phyloP scores from a whole-genome alignment of 2,329 filamentous ascomycete species.

The Fusarium pseudonygamai region DNA sequence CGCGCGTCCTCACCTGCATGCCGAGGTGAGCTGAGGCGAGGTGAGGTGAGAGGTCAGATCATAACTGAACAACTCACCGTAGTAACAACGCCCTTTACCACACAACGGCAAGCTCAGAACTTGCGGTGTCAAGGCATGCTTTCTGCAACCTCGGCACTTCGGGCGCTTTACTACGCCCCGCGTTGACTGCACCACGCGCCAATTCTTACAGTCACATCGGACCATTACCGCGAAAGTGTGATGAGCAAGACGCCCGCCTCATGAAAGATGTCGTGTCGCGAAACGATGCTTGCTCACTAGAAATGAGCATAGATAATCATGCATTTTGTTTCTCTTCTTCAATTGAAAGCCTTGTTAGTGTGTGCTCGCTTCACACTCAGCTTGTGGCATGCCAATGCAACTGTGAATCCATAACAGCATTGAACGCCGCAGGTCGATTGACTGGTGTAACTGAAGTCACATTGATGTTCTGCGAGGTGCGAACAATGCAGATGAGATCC shows the following conservation, averaged over 20 bases:
- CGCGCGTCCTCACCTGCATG: background rate
- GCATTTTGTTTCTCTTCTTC: too few relatives aligned
- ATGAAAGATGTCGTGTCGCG: background rate
- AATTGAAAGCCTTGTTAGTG: too few relatives aligned
- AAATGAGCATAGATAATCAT: background rate
- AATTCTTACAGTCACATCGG: background rate
- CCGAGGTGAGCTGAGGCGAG: background rate
- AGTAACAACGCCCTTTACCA: background rate
- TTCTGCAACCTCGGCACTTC: background rate
- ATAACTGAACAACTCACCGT: background rate
- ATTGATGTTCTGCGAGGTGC: too few relatives aligned
- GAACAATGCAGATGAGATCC: accelerated
- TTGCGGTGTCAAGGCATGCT: background rate
- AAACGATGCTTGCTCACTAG: accelerated
- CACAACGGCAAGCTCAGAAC: background rate
- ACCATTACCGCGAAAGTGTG: too few relatives aligned
- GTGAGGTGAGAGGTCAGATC: conserved; percentile 2
- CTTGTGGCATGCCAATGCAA: too few relatives aligned
- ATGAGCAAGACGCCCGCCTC: background rate
- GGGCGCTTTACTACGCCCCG: background rate
- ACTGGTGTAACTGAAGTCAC: background rate
- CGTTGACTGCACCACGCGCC: background rate
- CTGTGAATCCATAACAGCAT: too few relatives aligned
- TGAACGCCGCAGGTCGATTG: background rate
- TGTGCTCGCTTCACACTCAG: too few relatives aligned